These are phyloP conservation scores for Hyaloscypha finlandica DNA, from an alignment of 495 filamentous ascomycete genomes.

Conservation along the genomic window DNA sequence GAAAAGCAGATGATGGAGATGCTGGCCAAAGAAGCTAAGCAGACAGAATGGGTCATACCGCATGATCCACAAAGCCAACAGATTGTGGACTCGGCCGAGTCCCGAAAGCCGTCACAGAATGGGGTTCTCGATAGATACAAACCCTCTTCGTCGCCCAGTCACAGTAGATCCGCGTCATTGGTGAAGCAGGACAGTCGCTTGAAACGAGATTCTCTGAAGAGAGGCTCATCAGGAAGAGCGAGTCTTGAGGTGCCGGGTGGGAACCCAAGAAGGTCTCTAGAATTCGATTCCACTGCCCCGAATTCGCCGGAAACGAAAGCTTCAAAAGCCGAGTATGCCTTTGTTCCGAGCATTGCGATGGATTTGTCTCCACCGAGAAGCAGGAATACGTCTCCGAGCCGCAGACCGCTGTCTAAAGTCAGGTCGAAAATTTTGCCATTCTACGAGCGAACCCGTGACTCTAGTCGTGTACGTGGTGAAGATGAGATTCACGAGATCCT, in stretches of 20 bases:
- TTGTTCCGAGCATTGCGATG: conserved; percentile 59
- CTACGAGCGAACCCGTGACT: conserved; percentile 42
- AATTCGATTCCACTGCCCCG: conserved; percentile 49
- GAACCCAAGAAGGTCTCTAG: conserved; percentile 42
- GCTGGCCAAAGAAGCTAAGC: conserved; percentile 52
- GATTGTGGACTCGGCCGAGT: conserved; percentile 16
- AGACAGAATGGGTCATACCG: conserved; percentile 21
- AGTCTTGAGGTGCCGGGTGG: conserved; percentile 33
- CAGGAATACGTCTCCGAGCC: conserved; percentile 52
- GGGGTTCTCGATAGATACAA: not conserved
- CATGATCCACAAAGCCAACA: not conserved
- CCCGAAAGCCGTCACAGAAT: conserved; percentile 1
- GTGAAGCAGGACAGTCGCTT: conserved; percentile 5
- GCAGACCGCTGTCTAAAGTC: conserved; percentile 41
- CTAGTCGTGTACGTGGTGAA: conserved; percentile 30
- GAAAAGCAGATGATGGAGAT: conserved; percentile 71
- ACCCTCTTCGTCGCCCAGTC: not conserved
- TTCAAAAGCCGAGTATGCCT: conserved; percentile 30
- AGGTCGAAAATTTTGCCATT: conserved; percentile 46
- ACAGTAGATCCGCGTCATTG: conserved; percentile 26
- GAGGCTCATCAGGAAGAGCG: conserved; percentile 30
- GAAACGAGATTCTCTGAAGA: conserved; percentile 19
- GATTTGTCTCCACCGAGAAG: conserved; percentile 56
- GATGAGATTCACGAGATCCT: not conserved
- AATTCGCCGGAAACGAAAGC: conserved; percentile 45